Evolutionary conservation across 129 eudicot species (phyloP).

Genomic region (Lactuca saligna): DNA sequence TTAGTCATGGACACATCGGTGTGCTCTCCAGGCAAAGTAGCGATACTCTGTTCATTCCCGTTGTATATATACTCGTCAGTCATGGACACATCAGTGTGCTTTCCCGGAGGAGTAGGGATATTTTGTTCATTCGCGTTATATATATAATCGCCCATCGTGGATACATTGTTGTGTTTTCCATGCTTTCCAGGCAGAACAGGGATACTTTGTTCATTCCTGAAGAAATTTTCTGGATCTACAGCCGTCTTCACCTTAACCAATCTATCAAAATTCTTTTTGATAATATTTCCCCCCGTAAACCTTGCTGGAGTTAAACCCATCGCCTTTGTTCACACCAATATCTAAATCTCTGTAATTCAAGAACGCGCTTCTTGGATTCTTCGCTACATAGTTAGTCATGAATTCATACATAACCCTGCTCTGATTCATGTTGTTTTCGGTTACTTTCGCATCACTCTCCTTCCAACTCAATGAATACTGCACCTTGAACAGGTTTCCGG

Average conservation of each 20-base stretch:
- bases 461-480: slow-evolving; percentile 29
- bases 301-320: slow-evolving; percentile 22
- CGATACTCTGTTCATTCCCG: no score
- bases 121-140: no score
- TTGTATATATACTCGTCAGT: no score
- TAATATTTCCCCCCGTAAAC: slow-evolving; percentile 23
- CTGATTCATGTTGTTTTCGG: slow-evolving; percentile 8
- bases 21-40: neutral
- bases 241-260: slow-evolving; percentile 29
- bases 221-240: slow-evolving; percentile 27
- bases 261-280: slow-evolving; percentile 19
- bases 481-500: slow-evolving; percentile 32
- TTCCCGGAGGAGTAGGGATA: no score
- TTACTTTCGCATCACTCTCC: slow-evolving; percentile 21
- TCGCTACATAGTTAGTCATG: slow-evolving; percentile 36
- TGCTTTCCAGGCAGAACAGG: neutral
- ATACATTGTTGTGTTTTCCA: no score
- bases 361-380: slow-evolving; percentile 33
- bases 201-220: slow-evolving; percentile 27
- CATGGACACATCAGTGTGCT: no score
- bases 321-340: slow-evolving; percentile 22
- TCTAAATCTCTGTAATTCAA: slow-evolving; percentile 33
- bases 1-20: neutral
- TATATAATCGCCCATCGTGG: no score
- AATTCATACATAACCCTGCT: slow-evolving; percentile 17